A percentile compares a stretch with the other conserved stretches of the same genome.
phyloP scores from a whole-genome alignment of 169 alveolate genomes.

The Amoebophrya sp. region DNA sequence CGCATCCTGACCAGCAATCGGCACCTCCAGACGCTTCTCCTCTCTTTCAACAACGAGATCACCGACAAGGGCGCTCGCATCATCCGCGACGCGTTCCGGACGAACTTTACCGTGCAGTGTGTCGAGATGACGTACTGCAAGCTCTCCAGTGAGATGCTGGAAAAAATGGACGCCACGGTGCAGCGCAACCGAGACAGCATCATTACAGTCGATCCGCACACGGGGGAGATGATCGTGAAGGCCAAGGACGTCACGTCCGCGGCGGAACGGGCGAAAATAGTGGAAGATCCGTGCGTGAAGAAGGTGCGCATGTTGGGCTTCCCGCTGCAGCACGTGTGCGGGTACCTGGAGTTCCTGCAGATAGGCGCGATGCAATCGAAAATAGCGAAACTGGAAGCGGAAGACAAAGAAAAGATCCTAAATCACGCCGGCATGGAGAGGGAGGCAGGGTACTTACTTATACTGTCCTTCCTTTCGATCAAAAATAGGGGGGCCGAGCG shows the following conservation, averaged over 20 bases:
- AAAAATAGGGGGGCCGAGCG: too few species aligned
- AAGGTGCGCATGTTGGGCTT: neutral
- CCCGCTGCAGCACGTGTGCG: neutral
- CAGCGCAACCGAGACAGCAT: neutral
- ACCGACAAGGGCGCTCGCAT: neutral
- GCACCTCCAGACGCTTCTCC: neutral
- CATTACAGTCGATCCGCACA: neutral
- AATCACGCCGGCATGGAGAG: slow-evolving; percentile 4
- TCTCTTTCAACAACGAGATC: neutral
- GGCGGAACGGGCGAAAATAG: neutral
- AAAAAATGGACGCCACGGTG: neutral
- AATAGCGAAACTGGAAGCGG: neutral
- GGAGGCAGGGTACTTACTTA: neutral
- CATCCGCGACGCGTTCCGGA: neutral
- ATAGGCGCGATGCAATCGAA: neutral
- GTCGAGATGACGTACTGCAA: neutral
- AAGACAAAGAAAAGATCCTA: neutral
- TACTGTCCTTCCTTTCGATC: too few species aligned
- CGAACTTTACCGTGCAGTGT: neutral
- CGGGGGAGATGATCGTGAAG: neutral
- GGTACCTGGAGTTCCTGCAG: neutral
- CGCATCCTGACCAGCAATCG: neutral
- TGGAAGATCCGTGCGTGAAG: neutral
- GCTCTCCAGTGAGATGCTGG: neutral
- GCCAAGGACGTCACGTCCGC: neutral